phyloP scores from a whole-genome alignment of 73 alveolate genomes.

The Effrenium voratum region DNA sequence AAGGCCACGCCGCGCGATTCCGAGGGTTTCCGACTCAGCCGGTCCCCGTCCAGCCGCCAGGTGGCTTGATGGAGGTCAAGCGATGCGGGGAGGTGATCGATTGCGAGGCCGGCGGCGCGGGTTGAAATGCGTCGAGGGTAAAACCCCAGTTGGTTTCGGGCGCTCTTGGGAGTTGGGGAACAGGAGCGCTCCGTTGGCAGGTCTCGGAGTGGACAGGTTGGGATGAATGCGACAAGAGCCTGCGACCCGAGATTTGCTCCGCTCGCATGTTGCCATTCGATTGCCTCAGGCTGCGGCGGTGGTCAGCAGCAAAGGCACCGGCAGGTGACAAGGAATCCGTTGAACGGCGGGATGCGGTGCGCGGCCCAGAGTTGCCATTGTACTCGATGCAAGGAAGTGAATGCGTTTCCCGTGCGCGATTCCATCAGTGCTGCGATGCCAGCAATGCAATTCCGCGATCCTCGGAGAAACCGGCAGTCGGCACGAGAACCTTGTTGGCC shows the following conservation, averaged over 20 bases:
- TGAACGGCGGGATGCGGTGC: background rate
- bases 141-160: background rate
- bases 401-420: too few relatives aligned
- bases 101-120: background rate
- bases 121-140: background rate
- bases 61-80: background rate
- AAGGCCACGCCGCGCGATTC: too few relatives aligned
- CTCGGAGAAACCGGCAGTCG: too few relatives aligned
- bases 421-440: too few relatives aligned
- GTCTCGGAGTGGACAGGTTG: constrained; percentile 1
- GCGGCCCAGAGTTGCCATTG: too few relatives aligned
- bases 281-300: constrained; percentile 19
- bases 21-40: too few relatives aligned
- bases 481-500: too few relatives aligned
- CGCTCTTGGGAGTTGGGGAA: background rate
- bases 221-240: constrained; percentile 35
- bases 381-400: too few relatives aligned
- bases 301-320: constrained; percentile 36
- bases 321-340: background rate
- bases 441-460: too few relatives aligned
- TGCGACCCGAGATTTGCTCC: background rate
- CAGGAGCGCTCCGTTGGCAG: background rate
- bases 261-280: background rate
- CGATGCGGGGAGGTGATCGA: constrained; percentile 1
- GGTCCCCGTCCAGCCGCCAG: too few relatives aligned